Evolutionary conservation across 106 monocot species (phyloP).

Genomic region (Acorus calamus): DNA sequence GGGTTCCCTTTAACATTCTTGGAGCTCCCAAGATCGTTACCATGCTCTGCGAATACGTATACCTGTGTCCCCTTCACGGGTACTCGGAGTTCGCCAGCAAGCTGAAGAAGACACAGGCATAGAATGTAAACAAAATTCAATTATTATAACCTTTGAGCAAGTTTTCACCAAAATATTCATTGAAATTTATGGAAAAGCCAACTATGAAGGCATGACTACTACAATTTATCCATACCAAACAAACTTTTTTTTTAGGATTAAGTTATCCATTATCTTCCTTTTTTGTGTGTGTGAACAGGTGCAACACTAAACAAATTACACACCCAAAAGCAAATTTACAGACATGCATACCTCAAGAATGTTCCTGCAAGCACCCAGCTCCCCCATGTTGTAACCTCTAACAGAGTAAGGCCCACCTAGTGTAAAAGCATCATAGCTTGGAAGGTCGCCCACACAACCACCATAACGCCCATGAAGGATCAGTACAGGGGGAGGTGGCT

Average conservation of each 20-base stretch:
- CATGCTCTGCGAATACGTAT: conserved; percentile 85
- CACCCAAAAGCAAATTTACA: too few species aligned
- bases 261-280: too few species aligned
- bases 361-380: conserved; percentile 79
- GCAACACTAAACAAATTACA: too few species aligned
- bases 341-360: conserved; percentile 70
- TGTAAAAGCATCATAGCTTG: conserved; percentile 95
- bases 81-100: conserved; percentile 74
- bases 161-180: too few species aligned
- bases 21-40: conserved; percentile 88
- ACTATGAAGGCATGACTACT: too few species aligned
- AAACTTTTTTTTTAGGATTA: too few species aligned
- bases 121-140: too few species aligned
- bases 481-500: conserved; percentile 72
- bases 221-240: too few species aligned
- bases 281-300: too few species aligned
- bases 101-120: conserved; percentile 19
- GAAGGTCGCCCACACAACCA: conserved; percentile 93
- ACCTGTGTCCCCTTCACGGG: conserved; percentile 65
- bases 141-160: too few species aligned
- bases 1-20: conserved; percentile 94
- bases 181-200: too few species aligned
- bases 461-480: conserved; percentile 94
- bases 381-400: conserved; percentile 92
- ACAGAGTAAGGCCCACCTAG: conserved; percentile 97